A percentile compares a stretch with the other conserved stretches of the same genome.
Conservation (phyloP, 345 rosid species). For the Syzygium oleosum region DNA sequence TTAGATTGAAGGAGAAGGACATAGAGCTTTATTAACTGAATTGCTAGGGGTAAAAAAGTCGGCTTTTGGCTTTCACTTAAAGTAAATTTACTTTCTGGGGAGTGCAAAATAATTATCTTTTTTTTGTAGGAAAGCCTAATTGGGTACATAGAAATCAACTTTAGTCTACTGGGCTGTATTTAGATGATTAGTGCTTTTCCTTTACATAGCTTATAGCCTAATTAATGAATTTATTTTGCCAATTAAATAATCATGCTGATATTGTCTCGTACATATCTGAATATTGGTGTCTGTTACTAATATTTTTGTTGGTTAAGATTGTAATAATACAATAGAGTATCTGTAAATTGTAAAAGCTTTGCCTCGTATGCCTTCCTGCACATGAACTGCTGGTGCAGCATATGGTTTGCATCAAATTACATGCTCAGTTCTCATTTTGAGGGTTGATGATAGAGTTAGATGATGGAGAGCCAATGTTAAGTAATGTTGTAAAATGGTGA, state of each 20-base stretch:
- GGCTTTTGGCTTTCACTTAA: not conserved
- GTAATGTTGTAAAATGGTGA: not conserved
- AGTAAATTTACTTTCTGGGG: not conserved
- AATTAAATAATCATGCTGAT: not conserved
- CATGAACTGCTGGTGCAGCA: not conserved
- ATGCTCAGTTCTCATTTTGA: not conserved
- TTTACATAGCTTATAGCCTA: not conserved
- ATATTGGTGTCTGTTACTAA: not conserved
- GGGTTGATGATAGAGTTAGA: not conserved
- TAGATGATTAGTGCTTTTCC: not conserved
- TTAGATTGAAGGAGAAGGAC: not conserved
- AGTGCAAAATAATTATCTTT: not conserved
- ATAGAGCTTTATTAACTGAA: not conserved
- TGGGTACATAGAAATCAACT: not conserved
- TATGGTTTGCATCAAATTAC: not conserved
- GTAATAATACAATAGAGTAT: not conserved
- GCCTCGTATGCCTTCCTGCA: not conserved
- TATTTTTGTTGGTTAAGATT: not conserved
- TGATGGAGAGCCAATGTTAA: not conserved
- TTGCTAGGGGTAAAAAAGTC: not conserved
- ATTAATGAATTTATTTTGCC: not conserved
- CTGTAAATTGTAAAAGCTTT: not conserved
- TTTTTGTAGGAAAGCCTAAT: not conserved
- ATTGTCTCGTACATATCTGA: not conserved
- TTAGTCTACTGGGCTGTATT: not conserved